Percentiles rank a stretch among this genome's conserved stretches.
Evolutionary conservation across 2,329 filamentous ascomycete genomes (phyloP).

Genomic region (Aspergillus transmontanensis): DNA sequence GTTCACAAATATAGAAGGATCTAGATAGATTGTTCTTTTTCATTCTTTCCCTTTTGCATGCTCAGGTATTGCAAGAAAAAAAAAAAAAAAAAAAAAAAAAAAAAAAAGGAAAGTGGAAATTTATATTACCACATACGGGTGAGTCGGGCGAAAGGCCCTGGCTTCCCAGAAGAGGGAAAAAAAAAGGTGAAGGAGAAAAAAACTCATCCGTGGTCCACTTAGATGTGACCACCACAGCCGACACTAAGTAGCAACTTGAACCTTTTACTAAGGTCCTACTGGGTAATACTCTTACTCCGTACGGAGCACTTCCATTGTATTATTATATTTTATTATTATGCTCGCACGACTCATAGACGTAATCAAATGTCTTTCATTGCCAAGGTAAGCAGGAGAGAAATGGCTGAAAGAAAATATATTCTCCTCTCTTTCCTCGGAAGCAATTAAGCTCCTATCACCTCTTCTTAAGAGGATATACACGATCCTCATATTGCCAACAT

Average conservation of each 20-base stretch:
- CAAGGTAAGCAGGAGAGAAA: not conserved
- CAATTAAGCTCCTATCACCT: not conserved
- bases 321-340: not conserved
- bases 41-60: too few relatives aligned
- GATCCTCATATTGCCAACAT: not conserved
- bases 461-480: too few relatives aligned
- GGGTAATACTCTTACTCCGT: not conserved
- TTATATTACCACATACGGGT: constrained; percentile 11
- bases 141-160: constrained; percentile 9
- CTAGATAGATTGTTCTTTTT: not conserved
- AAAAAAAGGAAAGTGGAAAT: not conserved
- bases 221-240: constrained; percentile 1
- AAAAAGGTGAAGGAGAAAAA: not conserved
- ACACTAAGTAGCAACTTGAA: not conserved
- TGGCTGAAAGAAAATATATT: not conserved
- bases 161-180: not conserved
- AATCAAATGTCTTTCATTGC: not conserved
- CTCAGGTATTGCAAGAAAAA: not conserved
- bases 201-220: constrained; percentile 1
- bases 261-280: constrained; percentile 2
- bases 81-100: too few relatives aligned
- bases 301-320: not conserved
- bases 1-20: not conserved
- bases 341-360: not conserved
- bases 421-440: not conserved